Evolutionary conservation across 2,329 filamentous ascomycete genomes (phyloP).

Genomic region (Fusarium nisikadoi): DNA sequence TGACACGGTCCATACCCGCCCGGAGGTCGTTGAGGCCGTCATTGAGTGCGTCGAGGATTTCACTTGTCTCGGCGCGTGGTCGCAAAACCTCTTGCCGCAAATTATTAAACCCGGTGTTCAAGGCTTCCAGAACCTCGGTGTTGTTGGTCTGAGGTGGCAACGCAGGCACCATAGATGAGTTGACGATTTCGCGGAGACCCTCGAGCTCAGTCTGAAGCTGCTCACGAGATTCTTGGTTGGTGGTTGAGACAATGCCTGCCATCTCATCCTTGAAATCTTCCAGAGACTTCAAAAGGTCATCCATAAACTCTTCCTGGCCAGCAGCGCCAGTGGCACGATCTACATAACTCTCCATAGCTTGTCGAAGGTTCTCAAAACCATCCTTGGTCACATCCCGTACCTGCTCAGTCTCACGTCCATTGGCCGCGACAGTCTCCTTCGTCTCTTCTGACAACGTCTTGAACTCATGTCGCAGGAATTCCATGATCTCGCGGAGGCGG

Average conservation of each 20-base stretch:
- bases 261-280: conserved; percentile 75
- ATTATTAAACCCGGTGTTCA: conserved; percentile 77
- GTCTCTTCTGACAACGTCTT: conserved; percentile 69
- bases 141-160: conserved; percentile 56
- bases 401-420: conserved; percentile 85
- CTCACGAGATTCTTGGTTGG: conserved; percentile 62
- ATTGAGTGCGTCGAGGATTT: conserved; percentile 89
- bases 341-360: conserved; percentile 84
- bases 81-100: conserved; percentile 80
- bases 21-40: conserved; percentile 85
- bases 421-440: conserved; percentile 82
- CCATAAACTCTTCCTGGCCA: conserved; percentile 81
- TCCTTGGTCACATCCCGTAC: conserved; percentile 89
- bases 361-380: conserved; percentile 81
- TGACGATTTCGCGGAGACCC: conserved; percentile 80
- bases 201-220: conserved; percentile 86
- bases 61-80: conserved; percentile 77
- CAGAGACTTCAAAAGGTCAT: conserved; percentile 72
- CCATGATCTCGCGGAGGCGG: conserved; percentile 73
- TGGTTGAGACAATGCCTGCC: conserved; percentile 65
- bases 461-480: conserved; percentile 69
- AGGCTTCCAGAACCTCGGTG: conserved; percentile 76
- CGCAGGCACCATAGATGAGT: conserved; percentile 73
- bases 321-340: conserved; percentile 75
- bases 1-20: conserved; percentile 78